A percentile compares a stretch with the other conserved stretches of the same genome.
Evolutionary conservation across 257 asterid species (phyloP).

Genomic region (Jacaranda mimosifolia): DNA sequence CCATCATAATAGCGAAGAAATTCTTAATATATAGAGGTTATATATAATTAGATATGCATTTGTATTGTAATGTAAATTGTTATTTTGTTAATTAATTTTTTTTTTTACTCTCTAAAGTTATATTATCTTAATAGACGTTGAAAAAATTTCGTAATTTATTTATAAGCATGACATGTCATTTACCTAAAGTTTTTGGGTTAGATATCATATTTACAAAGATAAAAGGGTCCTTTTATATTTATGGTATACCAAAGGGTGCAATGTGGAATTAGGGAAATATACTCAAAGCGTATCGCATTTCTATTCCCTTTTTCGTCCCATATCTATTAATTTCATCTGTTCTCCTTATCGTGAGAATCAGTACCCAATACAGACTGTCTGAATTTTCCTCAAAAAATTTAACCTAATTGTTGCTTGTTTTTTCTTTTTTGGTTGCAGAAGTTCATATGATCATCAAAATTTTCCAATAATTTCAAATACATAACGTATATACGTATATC

Average conservation of each 20-base stretch:
- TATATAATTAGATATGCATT: too few species aligned
- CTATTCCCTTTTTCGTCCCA: background rate
- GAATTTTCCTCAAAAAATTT: background rate
- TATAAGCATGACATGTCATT: too few species aligned
- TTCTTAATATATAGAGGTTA: too few species aligned
- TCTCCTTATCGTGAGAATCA: constrained; percentile 14
- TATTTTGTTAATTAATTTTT: too few species aligned
- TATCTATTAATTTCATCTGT: background rate
- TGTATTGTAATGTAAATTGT: too few species aligned
- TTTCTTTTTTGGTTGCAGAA: constrained; percentile 37
- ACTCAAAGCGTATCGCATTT: background rate
- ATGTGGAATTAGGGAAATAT: constrained; percentile 11
- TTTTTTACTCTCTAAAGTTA: too few species aligned
- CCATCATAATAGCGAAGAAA: too few species aligned
- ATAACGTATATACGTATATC: constrained; percentile 3
- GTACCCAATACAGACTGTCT: constrained; percentile 8
- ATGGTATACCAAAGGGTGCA: background rate
- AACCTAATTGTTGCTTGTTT: constrained; percentile 16
- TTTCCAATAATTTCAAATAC: background rate
- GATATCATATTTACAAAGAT: too few species aligned
- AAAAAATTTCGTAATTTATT: too few species aligned
- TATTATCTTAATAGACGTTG: too few species aligned
- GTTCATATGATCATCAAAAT: background rate
- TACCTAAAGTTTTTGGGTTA: too few species aligned
- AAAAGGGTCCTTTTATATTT: background rate